Percentiles rank a stretch among this genome's conserved stretches.
These are phyloP conservation scores for Spirogloea muscicola DNA, from an alignment of 139 green algal genomes.

Conservation along the genomic window DNA sequence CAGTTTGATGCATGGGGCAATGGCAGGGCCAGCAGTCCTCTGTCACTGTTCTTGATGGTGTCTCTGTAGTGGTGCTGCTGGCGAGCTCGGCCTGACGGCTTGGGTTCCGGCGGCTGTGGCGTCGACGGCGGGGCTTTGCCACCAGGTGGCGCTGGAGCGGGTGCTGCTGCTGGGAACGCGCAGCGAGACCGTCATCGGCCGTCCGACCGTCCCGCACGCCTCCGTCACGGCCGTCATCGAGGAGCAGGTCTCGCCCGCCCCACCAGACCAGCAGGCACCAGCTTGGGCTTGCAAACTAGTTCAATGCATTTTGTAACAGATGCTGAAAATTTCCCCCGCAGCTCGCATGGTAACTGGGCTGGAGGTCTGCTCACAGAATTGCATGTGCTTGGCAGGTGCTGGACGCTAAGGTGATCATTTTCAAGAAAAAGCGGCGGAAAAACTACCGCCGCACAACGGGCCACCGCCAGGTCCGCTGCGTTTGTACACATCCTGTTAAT, in stretches of 20 bases:
- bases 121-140: too few species aligned
- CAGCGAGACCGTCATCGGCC: conserved; percentile 43
- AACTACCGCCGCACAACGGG: conserved; percentile 68
- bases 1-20: not conserved
- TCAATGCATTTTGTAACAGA: not conserved
- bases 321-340: not conserved
- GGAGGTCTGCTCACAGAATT: not conserved
- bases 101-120: too few species aligned
- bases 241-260: too few species aligned
- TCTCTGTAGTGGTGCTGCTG: too few species aligned
- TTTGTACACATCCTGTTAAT: conserved; percentile 1
- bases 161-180: conserved; percentile 48
- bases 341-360: not conserved
- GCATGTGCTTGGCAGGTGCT: conserved; percentile 15
- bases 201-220: conserved; percentile 44
- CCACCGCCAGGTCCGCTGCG: conserved; percentile 56
- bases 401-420: conserved; percentile 77
- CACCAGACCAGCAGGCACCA: too few species aligned
- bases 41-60: too few species aligned
- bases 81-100: too few species aligned
- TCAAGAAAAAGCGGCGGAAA: conserved; percentile 81
- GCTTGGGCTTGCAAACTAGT: not conserved
- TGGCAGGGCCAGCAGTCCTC: too few species aligned
- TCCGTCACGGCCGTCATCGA: conserved; percentile 44
- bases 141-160: conserved; percentile 43